Conservation (phyloP, 1,139 yeast species). For the Pichia sp. region DNA sequence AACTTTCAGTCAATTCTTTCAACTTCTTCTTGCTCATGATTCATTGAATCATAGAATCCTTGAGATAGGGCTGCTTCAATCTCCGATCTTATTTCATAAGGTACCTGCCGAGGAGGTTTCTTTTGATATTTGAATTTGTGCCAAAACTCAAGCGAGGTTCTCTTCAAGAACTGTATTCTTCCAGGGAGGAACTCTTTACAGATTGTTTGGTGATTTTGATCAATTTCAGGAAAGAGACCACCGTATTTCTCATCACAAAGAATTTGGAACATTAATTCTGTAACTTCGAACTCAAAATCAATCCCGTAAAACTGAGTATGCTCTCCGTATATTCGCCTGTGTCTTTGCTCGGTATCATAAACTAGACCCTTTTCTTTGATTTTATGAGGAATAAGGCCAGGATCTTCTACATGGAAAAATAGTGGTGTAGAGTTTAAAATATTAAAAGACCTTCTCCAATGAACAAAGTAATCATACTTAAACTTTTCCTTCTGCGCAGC, state of each 20-base stretch:
- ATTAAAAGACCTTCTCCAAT: conserved; percentile 11
- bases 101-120: background rate
- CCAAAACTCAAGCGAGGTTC: background rate
- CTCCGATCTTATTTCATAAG: background rate
- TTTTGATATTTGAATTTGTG: background rate
- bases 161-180: conserved; percentile 16
- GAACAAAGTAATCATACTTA: conserved; percentile 1
- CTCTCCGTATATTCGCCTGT: background rate
- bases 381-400: conserved; percentile 10
- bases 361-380: conserved; percentile 15
- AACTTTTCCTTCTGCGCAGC: background rate
- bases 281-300: conserved; percentile 1
- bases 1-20: background rate
- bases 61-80: background rate
- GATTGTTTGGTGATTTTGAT: background rate
- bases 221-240: background rate
- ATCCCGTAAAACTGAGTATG: conserved; percentile 1
- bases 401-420: conserved; percentile 1
- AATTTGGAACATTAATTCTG: background rate
- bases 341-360: background rate
- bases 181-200: conserved; percentile 16
- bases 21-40: background rate
- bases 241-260: background rate
- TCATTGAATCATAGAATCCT: background rate
- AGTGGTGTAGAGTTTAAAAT: conserved; percentile 10